These are phyloP conservation scores for Cladorrhinum sp. DNA, from an alignment of 2,329 filamentous ascomycete species.

Conservation along the genomic window DNA sequence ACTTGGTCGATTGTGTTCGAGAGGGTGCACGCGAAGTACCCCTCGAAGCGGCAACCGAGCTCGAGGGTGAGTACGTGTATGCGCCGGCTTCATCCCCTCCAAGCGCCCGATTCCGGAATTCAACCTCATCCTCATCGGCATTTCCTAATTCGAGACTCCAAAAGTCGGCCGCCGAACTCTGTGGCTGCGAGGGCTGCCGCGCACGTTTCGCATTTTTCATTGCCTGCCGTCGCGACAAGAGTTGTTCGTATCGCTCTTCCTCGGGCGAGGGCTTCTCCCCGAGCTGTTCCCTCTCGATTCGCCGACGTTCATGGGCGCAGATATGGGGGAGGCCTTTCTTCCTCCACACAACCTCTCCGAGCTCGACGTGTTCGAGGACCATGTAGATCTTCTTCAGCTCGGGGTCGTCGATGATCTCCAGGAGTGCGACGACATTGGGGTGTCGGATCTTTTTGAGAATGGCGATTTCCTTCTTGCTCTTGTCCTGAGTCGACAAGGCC, in stretches of 20 bases:
- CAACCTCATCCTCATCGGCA: slow-evolving; percentile 48
- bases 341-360: slow-evolving; percentile 92
- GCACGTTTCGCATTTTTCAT: slow-evolving; percentile 56
- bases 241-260: slow-evolving; percentile 58
- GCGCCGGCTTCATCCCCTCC: slow-evolving; percentile 42
- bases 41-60: slow-evolving; percentile 39
- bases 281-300: slow-evolving; percentile 69
- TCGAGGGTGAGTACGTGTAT: slow-evolving; percentile 37
- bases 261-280: slow-evolving; percentile 57
- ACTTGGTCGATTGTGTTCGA: slow-evolving; percentile 46
- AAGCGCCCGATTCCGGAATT: slow-evolving; percentile 29
- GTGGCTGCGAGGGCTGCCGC: slow-evolving; percentile 49
- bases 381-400: slow-evolving; percentile 98
- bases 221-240: slow-evolving; percentile 57
- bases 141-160: slow-evolving; percentile 85
- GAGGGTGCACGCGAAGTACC: slow-evolving; percentile 47
- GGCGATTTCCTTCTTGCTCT: slow-evolving; percentile 93
- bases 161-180: slow-evolving; percentile 58
- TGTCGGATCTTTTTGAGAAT: slow-evolving; percentile 98
- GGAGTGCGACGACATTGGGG: slow-evolving; percentile 89
- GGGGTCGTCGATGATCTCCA: slow-evolving; percentile 97
- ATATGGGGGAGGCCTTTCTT: slow-evolving; percentile 83
- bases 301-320: slow-evolving; percentile 74
- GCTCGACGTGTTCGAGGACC: slow-evolving; percentile 90
- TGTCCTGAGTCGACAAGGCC: slow-evolving; percentile 63